Evolutionary conservation across 306 rosid species (phyloP).

Genomic region (Bauhinia variegata): DNA sequence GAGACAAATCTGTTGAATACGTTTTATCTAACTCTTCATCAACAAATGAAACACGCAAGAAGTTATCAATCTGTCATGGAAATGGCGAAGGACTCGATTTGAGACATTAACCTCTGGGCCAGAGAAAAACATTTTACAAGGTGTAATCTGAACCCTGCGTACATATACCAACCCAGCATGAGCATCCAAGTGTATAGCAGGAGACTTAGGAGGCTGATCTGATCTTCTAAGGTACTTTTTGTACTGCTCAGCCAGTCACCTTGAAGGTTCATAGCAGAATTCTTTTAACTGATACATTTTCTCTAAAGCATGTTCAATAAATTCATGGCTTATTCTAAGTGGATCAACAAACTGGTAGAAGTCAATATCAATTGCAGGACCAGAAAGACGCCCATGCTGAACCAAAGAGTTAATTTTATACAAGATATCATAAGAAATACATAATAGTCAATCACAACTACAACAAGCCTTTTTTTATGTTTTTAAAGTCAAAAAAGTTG

Average conservation of each 20-base stretch:
- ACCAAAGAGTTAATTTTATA: slow-evolving; percentile 73
- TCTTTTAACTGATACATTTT: slow-evolving; percentile 60
- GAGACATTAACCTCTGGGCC: slow-evolving; percentile 90
- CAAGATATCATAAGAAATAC: slow-evolving; percentile 57
- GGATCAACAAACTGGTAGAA: slow-evolving; percentile 76
- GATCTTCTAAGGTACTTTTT: slow-evolving; percentile 40
- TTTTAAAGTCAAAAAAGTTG: too few species aligned
- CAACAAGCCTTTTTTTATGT: too few species aligned
- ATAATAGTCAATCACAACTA: too few species aligned
- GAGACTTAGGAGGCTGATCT: slow-evolving; percentile 46
- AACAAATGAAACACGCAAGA: slow-evolving; percentile 81
- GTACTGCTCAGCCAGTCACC: slow-evolving; percentile 64
- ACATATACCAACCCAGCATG: slow-evolving; percentile 81
- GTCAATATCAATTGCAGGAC: slow-evolving; percentile 53
- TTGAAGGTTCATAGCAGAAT: slow-evolving; percentile 66
- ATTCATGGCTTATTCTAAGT: slow-evolving; percentile 17
- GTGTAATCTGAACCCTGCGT: slow-evolving; percentile 76
- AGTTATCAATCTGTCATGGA: slow-evolving; percentile 52
- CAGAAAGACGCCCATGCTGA: slow-evolving; percentile 69
- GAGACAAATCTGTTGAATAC: slow-evolving; percentile 67
- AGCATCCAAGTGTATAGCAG: slow-evolving; percentile 53
- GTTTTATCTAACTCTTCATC: slow-evolving; percentile 76
- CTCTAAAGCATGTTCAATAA: slow-evolving; percentile 63
- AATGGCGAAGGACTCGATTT: slow-evolving; percentile 76
- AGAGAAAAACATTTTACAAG: slow-evolving; percentile 62